Conservation (phyloP, 2,329 filamentous ascomycete genomes). For the Annulohypoxylon truncatum region DNA sequence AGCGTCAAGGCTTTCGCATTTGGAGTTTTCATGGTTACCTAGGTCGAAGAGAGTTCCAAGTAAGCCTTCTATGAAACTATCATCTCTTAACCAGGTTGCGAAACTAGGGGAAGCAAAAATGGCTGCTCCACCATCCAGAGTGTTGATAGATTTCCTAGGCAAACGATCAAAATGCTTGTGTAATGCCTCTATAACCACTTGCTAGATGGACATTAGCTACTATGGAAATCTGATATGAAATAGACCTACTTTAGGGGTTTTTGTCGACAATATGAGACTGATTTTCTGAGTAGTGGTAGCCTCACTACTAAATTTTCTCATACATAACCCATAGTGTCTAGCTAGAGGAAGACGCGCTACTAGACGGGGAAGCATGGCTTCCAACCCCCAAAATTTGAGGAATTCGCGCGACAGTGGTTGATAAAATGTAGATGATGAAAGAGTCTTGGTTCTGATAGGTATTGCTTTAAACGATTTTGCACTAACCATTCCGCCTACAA, state of each 20-base stretch:
- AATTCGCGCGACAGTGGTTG: conserved; percentile 7
- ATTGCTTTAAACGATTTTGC: not conserved
- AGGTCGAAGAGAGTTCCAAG: conserved; percentile 44
- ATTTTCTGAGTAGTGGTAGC: conserved; percentile 33
- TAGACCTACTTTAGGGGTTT: conserved; percentile 41
- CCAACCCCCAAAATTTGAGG: not conserved
- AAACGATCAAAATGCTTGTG: conserved; percentile 18
- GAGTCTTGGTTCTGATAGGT: not conserved
- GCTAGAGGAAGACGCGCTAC: conserved; percentile 17
- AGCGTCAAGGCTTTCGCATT: conserved; percentile 55
- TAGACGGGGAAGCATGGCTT: conserved; percentile 42
- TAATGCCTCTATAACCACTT: conserved; percentile 25
- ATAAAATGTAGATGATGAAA: not conserved
- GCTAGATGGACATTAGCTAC: conserved; percentile 27
- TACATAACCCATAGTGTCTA: conserved; percentile 4
- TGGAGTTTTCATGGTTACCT: not conserved
- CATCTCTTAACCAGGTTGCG: conserved; percentile 60
- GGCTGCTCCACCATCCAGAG: conserved; percentile 56
- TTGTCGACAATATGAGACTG: conserved; percentile 39
- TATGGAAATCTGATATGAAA: not conserved
- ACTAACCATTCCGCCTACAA: conserved; percentile 23
- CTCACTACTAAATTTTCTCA: conserved; percentile 22
- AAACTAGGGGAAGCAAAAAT: conserved; percentile 63
- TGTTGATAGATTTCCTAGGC: not conserved
- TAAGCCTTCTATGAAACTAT: conserved; percentile 54